Evolutionary conservation across 2,329 filamentous ascomycete species (phyloP), one percentile per base, ranked within the genome.

Genomic region (Ceratocystis variospora): DNA sequence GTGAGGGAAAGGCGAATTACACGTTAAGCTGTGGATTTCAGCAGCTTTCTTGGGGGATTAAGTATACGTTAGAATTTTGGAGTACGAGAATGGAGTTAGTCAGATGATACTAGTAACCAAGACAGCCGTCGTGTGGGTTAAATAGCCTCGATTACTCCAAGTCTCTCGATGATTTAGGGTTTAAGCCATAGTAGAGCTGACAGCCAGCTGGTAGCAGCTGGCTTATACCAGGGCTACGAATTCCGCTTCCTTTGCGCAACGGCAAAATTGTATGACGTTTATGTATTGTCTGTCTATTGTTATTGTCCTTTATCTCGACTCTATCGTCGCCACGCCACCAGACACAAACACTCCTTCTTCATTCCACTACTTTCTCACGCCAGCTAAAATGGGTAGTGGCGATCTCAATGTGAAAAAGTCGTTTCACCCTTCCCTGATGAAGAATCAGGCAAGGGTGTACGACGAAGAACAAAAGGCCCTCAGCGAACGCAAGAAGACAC

Each of bases 341-440:
- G 33, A 28, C 55, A 59, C 55, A 31, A 59, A 10, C 28, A 31
- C 25, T 6, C 19, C 17, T 7, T n/a, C 53, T 8, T 61, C 28
- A 37, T 45, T 37, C 41, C 3, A 4, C 31, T n/a, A n/a, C 45
- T 28, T 62, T 33, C 25, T 8, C 28, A 46, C 12, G 19, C 66
- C 55, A 15, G 31, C 55, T 10, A 88, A 77, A 70, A 96, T 95
- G 88, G 92, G 92, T 74, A 90, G 91, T 75, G 91, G 91, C 74
- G 92, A 97, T 81, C 84, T 99, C 73, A 96, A 97, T 74, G 78
- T 96, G 72, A 96, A 96, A 78, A 90, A 91, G 77, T 89, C 89
- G 80, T 99, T 93, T 86, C 93, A 99, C 77, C 93, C 94, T 68
- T 85, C 87, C 71, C 82, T 96, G 70, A 85, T 91, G 77, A 89